A percentile compares a stretch with the other conserved stretches of the same genome.
These are phyloP conservation scores for Teunomyces stri DNA, from an alignment of 805 yeast genomes.

Conservation along the genomic window DNA sequence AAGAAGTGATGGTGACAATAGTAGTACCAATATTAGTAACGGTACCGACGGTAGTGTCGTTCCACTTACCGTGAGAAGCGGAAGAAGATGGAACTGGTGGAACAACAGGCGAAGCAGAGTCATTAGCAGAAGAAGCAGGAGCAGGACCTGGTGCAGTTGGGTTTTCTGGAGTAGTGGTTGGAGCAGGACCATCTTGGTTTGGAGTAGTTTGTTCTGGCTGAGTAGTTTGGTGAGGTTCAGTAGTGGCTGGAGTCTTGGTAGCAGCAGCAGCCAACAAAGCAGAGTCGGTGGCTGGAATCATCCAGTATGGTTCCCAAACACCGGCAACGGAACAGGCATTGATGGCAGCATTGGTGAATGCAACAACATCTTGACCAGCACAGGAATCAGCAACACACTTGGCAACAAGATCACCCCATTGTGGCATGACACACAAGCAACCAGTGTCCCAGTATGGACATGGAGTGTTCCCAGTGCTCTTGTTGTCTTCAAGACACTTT, in stretches of 20 bases:
- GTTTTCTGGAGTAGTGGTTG: neutral
- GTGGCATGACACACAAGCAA: slow-evolving; percentile 43
- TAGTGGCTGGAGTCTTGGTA: slow-evolving; percentile 10
- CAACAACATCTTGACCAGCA: slow-evolving; percentile 28
- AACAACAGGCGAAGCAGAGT: neutral
- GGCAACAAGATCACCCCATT: slow-evolving; percentile 31
- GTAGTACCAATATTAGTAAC: slow-evolving; percentile 20
- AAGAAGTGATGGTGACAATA: slow-evolving; percentile 32
- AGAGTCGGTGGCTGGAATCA: slow-evolving; percentile 21
- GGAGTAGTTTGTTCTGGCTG: neutral
- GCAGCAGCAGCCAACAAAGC: slow-evolving; percentile 27
- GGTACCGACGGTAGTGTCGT: slow-evolving; percentile 11
- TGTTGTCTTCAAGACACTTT: slow-evolving; percentile 28
- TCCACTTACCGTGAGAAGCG: slow-evolving; percentile 18
- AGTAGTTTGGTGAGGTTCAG: slow-evolving; percentile 3
- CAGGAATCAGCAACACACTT: slow-evolving; percentile 28
- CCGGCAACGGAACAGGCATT: slow-evolving; percentile 36
- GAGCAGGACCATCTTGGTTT: slow-evolving; percentile 3
- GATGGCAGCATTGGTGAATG: slow-evolving; percentile 29
- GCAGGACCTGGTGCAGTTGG: neutral
- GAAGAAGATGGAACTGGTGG: slow-evolving; percentile 4
- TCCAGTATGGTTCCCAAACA: slow-evolving; percentile 35
- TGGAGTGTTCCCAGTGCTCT: slow-evolving; percentile 33
- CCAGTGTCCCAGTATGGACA: slow-evolving; percentile 49
- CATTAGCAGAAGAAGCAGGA: neutral